Evolutionary conservation across 805 yeast genomes (phyloP), one percentile per base, ranked within the genome.

Genomic region (Spathaspora hagerdaliae): DNA sequence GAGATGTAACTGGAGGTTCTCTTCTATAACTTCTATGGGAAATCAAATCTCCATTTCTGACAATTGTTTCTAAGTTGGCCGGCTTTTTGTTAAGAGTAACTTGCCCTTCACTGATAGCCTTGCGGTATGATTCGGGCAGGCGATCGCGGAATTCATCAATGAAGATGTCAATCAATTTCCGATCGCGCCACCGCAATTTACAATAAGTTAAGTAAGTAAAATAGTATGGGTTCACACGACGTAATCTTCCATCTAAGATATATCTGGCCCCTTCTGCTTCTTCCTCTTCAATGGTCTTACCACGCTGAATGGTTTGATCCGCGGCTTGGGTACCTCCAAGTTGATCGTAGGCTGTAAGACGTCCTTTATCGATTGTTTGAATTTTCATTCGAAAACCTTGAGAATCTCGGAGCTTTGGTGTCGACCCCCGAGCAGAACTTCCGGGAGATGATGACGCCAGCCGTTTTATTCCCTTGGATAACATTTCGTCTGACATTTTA

Each of bases 191-290:
- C 57, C 99, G 73, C 59, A 77, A 67, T 63, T 94, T 94, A 64
- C 97, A 91, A 59, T 83, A 87, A 0, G 99, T 94, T 64, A 88
- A 73, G 59, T 94, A 92, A 0, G 96, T 90, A 70, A 80, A 92
- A 58, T 75, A 86, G 61, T 94, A 94, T 0, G 99, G 98, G 1
- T 81, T 74, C 2, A 94, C 87, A 49, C 85, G 71, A 39, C 97
- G 68, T 42, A 87, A 66, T 2, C 78, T 67, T 0, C 86, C 87
- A 14, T 79, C 82, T 2, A 83, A 65, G 0, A 57, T 53, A 54
- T 83, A 84, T 27, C 74, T 63, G 2, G 82, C 81, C 1, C 80
- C 84, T 38, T 81, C 82, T 1, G 79, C 73, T 45, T 75, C 82
- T 54, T 81, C 84, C 51, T 79, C 82, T 40, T 64, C 64, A 36